Percentiles rank a stretch among this genome's conserved stretches.
phyloP scores from a whole-genome alignment of 768 basidiomycete genomes.

The Lactarius quietus region DNA sequence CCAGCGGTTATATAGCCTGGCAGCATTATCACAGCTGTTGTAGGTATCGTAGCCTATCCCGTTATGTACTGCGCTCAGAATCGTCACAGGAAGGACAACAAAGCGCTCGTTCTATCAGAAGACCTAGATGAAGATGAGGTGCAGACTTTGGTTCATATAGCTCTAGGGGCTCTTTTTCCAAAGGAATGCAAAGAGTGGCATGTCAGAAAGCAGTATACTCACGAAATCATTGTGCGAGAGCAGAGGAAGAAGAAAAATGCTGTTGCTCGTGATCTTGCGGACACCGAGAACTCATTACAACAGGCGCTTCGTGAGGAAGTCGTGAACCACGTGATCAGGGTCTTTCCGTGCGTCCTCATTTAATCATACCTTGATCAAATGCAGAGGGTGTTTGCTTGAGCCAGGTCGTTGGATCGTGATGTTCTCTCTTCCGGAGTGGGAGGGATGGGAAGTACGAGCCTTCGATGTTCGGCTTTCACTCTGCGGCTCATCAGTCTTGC shows the following conservation, averaged over 20 bases:
- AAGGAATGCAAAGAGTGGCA: neutral
- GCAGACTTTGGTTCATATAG: neutral
- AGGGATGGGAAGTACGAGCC: neutral
- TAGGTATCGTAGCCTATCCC: neutral
- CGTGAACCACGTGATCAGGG: neutral
- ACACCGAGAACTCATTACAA: neutral
- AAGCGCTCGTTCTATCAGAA: neutral
- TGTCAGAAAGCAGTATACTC: neutral
- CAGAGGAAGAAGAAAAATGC: no score
- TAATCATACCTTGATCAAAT: no score
- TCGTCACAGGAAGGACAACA: neutral
- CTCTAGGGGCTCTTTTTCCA: neutral
- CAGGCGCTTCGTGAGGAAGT: neutral
- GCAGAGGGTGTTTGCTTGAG: no score
- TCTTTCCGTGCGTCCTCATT: slow-evolving; percentile 9
- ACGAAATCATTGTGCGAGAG: neutral
- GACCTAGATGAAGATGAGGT: neutral
- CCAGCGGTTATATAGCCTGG: neutral
- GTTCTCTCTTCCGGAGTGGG: neutral
- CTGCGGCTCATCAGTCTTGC: neutral
- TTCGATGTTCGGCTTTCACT: neutral
- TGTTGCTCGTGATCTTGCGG: no score
- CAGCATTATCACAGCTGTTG: neutral
- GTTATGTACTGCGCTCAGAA: neutral
- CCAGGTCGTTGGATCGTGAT: neutral